These are phyloP conservation scores for Boletellus ananiceps DNA, from an alignment of 768 basidiomycete genomes.

Conservation along the genomic window DNA sequence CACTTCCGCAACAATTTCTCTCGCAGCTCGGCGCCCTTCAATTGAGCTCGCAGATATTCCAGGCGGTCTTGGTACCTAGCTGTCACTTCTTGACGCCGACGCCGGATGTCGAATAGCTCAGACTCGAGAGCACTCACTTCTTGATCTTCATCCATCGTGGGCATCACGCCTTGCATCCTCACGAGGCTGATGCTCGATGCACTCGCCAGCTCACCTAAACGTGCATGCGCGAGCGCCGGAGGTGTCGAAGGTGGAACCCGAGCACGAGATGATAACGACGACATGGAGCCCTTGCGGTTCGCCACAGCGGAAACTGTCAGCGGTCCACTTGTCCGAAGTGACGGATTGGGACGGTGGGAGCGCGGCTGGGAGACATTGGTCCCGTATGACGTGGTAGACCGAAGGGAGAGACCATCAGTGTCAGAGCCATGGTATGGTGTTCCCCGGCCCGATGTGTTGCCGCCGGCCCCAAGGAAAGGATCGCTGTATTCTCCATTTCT, in stretches of 20 bases:
- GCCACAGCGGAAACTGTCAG: constrained; percentile 29
- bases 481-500: constrained; percentile 26
- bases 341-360: constrained; percentile 39
- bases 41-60: constrained; percentile 75
- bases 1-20: constrained; percentile 71
- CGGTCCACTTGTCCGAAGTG: constrained; percentile 33
- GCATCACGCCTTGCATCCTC: constrained; percentile 33
- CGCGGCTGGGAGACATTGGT: constrained; percentile 46
- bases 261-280: constrained; percentile 53
- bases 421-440: constrained; percentile 36
- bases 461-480: constrained; percentile 20
- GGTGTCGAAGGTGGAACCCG: constrained; percentile 33
- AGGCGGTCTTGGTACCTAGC: constrained; percentile 69
- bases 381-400: constrained; percentile 47
- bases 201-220: constrained; percentile 34
- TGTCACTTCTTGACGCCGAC: constrained; percentile 65
- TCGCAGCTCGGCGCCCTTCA: constrained; percentile 80
- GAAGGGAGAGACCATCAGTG: constrained; percentile 48
- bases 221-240: constrained; percentile 27
- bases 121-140: constrained; percentile 40
- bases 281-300: constrained; percentile 55
- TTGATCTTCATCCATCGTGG: constrained; percentile 32
- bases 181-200: constrained; percentile 48
- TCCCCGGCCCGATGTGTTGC: constrained; percentile 27
- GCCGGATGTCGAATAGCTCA: constrained; percentile 67